Percentiles rank a stretch among this genome's conserved stretches.
These are phyloP conservation scores for Suillus decipiens DNA, from an alignment of 768 basidiomycete genomes.

Conservation along the genomic window DNA sequence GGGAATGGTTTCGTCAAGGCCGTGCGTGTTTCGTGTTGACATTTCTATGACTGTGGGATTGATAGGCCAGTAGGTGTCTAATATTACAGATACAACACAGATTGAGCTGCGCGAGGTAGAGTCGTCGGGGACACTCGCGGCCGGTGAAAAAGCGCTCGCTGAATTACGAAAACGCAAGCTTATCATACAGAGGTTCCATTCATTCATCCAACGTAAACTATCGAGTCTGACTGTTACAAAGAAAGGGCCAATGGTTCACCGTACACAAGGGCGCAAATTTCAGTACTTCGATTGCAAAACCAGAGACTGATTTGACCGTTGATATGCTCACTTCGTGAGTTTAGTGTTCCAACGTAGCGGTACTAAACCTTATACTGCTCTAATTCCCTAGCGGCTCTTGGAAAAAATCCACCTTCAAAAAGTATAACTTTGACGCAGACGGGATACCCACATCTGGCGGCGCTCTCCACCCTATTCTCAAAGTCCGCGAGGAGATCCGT, in stretches of 20 bases:
- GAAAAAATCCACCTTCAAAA: constrained; percentile 93
- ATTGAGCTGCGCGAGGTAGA: constrained; percentile 73
- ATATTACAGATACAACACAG: constrained; percentile 76
- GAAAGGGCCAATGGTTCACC: constrained; percentile 95
- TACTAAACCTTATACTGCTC: not conserved
- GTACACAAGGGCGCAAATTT: constrained; percentile 85
- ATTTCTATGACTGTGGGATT: constrained; percentile 12
- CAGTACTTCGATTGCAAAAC: constrained; percentile 88
- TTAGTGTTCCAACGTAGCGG: not conserved
- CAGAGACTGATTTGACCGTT: constrained; percentile 93
- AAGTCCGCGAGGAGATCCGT: constrained; percentile 96
- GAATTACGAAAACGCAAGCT: constrained; percentile 94
- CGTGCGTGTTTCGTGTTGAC: constrained; percentile 47
- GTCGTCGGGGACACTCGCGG: constrained; percentile 66
- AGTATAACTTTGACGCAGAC: constrained; percentile 98
- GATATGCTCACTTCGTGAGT: constrained; percentile 93
- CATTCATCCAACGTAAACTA: not conserved
- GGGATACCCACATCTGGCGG: constrained; percentile 89
- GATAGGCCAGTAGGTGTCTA: constrained; percentile 45
- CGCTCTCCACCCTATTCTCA: constrained; percentile 92
- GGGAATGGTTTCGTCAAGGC: constrained; percentile 84
- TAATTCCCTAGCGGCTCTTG: constrained; percentile 72
- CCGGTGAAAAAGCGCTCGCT: constrained; percentile 80
- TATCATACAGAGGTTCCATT: constrained; percentile 69
- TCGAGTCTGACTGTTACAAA: constrained; percentile 32